Evolutionary conservation across 1,139 yeast species (phyloP).

Genomic region (Meyerozyma elateridarum): DNA sequence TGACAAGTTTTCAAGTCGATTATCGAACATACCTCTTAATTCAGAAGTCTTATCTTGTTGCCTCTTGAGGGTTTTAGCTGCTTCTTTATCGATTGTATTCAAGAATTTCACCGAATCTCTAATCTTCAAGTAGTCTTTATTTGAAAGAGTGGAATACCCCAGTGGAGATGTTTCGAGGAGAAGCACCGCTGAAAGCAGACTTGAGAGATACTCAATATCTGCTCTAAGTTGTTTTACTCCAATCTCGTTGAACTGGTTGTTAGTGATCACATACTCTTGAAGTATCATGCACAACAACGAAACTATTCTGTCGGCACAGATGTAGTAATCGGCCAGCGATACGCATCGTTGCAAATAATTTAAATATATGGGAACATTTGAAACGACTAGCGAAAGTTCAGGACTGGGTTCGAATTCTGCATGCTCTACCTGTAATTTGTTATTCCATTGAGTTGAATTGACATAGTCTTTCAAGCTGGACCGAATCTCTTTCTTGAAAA

Average conservation of each 20-base stretch:
- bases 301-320: conserved; percentile 36
- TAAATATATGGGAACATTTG: conserved; percentile 32
- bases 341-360: conserved; percentile 27
- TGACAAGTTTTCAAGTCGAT: conserved; percentile 22
- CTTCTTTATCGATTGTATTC: conserved; percentile 19
- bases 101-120: conserved; percentile 41
- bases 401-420: conserved; percentile 22
- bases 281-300: conserved; percentile 45
- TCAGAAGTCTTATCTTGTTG: conserved; percentile 14
- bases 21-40: conserved; percentile 22
- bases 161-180: conserved; percentile 12
- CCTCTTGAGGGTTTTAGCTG: conserved; percentile 16
- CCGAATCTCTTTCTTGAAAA: conserved; percentile 49
- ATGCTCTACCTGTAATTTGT: conserved; percentile 11
- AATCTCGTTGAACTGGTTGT: conserved; percentile 51
- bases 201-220: conserved; percentile 50
- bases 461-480: conserved; percentile 49
- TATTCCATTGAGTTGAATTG: conserved; percentile 35
- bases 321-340: conserved; percentile 24
- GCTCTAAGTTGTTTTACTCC: conserved; percentile 56
- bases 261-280: conserved; percentile 56
- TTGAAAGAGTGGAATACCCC: conserved; percentile 21
- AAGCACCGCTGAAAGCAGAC: conserved; percentile 25
- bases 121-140: conserved; percentile 27
- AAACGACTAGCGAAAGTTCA: conserved; percentile 33